Percentiles rank a stretch among this genome's conserved stretches.
Conservation (phyloP, 192 early-diverging fungal genomes). For the Endogone sp. region DNA sequence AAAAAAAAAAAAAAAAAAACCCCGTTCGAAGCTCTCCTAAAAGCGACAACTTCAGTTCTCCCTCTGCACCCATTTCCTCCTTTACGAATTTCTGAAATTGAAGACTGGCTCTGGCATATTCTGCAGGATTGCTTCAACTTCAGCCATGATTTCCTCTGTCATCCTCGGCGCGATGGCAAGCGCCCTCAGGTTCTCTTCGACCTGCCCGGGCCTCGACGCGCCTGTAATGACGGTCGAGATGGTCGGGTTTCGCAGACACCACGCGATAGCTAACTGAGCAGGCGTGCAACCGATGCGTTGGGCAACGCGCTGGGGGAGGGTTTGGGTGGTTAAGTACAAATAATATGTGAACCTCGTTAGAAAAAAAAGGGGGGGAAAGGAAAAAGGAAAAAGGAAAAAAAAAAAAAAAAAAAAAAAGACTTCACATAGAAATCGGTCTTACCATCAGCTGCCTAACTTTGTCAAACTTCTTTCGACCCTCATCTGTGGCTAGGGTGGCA, state of each 20-base stretch:
- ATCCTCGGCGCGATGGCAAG: conserved; percentile 52
- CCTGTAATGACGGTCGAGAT: conserved; percentile 62
- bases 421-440: too few species aligned
- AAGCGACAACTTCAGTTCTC: too few species aligned
- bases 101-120: conserved; percentile 63
- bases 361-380: background rate
- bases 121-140: conserved; percentile 64
- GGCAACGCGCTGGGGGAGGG: conserved; percentile 50
- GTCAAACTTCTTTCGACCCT: conserved; percentile 64
- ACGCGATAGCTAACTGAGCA: conserved; percentile 69
- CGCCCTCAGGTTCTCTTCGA: conserved; percentile 69
- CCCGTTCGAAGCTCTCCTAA: too few species aligned
- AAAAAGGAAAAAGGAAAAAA: background rate
- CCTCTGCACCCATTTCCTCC: too few species aligned
- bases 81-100: conserved; percentile 49
- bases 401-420: too few species aligned
- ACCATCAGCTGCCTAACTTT: conserved; percentile 57
- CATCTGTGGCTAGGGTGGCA: conserved; percentile 46
- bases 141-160: conserved; percentile 61
- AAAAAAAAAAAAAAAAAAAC: too few species aligned
- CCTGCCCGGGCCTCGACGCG: conserved; percentile 63
- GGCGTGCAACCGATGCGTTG: conserved; percentile 52
- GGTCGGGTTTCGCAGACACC: conserved; percentile 66
- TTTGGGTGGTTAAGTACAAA: too few species aligned
- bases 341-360: too few species aligned